Evolutionary conservation across 2,329 filamentous ascomycete genomes (phyloP).

Genomic region (Annulohypoxylon truncatum): DNA sequence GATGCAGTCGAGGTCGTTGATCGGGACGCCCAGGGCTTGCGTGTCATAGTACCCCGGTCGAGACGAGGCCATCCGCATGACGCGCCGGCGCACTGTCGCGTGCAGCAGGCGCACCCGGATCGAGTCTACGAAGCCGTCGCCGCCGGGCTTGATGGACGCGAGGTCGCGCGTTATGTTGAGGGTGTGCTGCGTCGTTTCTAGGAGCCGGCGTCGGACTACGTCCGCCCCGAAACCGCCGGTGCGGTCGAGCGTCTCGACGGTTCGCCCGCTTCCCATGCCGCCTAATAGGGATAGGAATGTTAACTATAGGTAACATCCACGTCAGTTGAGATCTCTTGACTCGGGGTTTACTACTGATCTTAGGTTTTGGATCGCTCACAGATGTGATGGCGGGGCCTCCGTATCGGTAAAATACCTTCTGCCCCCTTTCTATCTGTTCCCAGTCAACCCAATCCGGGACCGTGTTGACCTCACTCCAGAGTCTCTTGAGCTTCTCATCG

Average conservation of each 20-base stretch:
- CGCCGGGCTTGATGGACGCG: constrained; percentile 74
- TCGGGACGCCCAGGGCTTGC: constrained; percentile 69
- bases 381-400: constrained; percentile 73
- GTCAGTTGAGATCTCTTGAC: neutral
- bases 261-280: constrained; percentile 77
- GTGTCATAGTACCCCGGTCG: constrained; percentile 72
- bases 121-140: constrained; percentile 72
- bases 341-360: neutral
- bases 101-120: constrained; percentile 77
- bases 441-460: constrained; percentile 82
- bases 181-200: constrained; percentile 80
- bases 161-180: constrained; percentile 76
- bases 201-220: constrained; percentile 70
- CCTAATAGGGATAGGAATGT: constrained; percentile 72
- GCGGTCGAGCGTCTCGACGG: constrained; percentile 78
- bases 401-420: constrained; percentile 83
- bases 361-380: constrained; percentile 46
- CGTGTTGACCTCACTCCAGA: constrained; percentile 76
- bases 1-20: constrained; percentile 81
- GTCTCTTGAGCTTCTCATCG: constrained; percentile 63
- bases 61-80: constrained; percentile 67
- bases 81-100: constrained; percentile 73
- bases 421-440: constrained; percentile 78
- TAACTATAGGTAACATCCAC: constrained; percentile 42
- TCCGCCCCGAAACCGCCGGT: constrained; percentile 79